Evolutionary conservation across 768 basidiomycete genomes (phyloP).

Genomic region (Cystobasidium ongulense): DNA sequence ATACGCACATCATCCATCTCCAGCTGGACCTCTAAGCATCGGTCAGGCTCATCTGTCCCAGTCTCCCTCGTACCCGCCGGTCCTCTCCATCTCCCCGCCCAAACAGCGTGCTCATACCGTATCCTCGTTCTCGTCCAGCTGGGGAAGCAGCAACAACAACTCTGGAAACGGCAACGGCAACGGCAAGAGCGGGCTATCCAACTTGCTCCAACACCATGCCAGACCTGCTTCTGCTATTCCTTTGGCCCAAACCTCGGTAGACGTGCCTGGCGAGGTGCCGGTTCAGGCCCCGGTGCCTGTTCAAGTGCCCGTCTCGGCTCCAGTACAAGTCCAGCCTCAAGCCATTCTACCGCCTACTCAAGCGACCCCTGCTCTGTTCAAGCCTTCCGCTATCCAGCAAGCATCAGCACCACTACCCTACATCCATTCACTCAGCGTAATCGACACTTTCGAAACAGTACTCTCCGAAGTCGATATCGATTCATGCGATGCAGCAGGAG

Average conservation of each 20-base stretch:
- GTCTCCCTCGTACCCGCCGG: neutral
- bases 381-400: too few species aligned
- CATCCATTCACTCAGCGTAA: slow-evolving; percentile 28
- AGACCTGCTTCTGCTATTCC: neutral
- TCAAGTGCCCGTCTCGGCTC: too few species aligned
- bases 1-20: neutral
- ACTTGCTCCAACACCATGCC: neutral
- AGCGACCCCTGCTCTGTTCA: too few species aligned
- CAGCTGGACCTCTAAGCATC: neutral
- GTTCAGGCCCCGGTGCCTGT: neutral
- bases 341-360: too few species aligned
- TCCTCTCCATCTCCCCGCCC: neutral
- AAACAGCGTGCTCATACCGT: neutral
- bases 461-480: slow-evolving; percentile 40
- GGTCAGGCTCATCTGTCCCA: neutral
- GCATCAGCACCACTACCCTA: neutral
- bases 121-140: neutral
- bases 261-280: too few species aligned
- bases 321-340: too few species aligned
- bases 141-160: neutral
- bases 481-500: slow-evolving; percentile 55
- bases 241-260: too few species aligned
- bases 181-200: neutral
- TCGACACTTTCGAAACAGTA: slow-evolving; percentile 13
- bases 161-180: neutral